Base-by-base conservation (phyloP, 2,329 filamentous ascomycete species). In the Diaporthe citri region DNA sequence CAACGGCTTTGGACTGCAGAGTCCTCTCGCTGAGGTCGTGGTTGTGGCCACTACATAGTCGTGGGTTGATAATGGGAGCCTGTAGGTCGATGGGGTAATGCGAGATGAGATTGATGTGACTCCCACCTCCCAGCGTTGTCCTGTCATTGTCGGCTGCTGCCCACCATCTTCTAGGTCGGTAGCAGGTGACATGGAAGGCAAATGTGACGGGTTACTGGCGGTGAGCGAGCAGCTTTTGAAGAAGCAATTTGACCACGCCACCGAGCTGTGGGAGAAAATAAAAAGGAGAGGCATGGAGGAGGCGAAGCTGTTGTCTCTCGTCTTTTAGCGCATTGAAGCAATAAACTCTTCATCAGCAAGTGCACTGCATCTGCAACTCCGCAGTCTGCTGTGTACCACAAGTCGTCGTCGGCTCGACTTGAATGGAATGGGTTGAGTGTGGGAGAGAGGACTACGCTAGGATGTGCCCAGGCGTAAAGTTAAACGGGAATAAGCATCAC, bases 401-500 rank as follows among this genome's bases (percentile, higher is more conserved):
- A 12, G 25, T 46, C 17, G 41, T 51, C 9, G 46, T 52, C 34
- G 34, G 36, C n/a, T 41, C 36, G 41, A 39, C 8, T 55, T 36
- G 48, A 1, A 25, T 41, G 39, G 39, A 48, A 62, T 28, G 36
- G 31, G 28, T 10, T 46, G 25, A 52, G 48, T 48, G 56, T 62
- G 59, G n/a, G 28, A 64, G 22, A 59, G 46, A 28, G 7, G 13
- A 22, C 17, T 36, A 52, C 56, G 57, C 73, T 74, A 62, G 43
- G 39, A 34, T 59, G 66, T 17, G 55, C 43, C 43, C 72, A 43
- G n/a, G 55, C n/a, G 17, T 62, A 41, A 74, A 67, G 73, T 48
- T 46, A 72, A 74, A 74, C 60, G 55, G 51, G 69, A 74, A 67
- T 57, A 74, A 74, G 72, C 72, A 74, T 70, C 34, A 41, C 22